Evolutionary conservation across 192 early-diverging fungal species (phyloP).

Genomic region (Backusella tarrabulga): DNA sequence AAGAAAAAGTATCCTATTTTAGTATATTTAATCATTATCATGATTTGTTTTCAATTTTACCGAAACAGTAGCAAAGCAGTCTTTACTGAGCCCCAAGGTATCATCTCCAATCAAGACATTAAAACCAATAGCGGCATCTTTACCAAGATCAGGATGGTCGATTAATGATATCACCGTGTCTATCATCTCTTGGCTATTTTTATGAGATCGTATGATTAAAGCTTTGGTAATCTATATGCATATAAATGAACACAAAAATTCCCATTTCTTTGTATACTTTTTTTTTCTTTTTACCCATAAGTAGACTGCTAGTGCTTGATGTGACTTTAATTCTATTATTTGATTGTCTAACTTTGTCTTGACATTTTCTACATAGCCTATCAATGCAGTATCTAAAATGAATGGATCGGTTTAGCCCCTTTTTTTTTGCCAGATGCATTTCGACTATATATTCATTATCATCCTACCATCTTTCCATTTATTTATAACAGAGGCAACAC

Average conservation of each 20-base stretch:
- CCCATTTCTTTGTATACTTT: not conserved
- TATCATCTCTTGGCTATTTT: constrained; percentile 50
- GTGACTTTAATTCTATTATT: not conserved
- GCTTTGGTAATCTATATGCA: constrained; percentile 59
- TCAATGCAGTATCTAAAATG: constrained; percentile 24
- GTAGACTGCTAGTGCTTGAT: not conserved
- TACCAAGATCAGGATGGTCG: constrained; percentile 40
- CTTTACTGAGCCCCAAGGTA: constrained; percentile 64
- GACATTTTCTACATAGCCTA: constrained; percentile 18
- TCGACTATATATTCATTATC: not conserved
- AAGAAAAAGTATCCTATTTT: not conserved
- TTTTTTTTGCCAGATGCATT: not conserved
- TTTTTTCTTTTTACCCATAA: not conserved
- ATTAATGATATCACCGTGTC: constrained; percentile 53
- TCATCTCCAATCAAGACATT: constrained; percentile 71
- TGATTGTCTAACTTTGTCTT: not conserved
- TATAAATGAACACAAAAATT: not conserved
- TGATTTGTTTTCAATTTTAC: constrained; percentile 29
- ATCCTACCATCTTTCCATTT: constrained; percentile 30
- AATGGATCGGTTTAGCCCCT: not conserved
- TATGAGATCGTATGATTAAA: constrained; percentile 52
- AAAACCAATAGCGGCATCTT: constrained; percentile 62
- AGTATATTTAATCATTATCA: not conserved
- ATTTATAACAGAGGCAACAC: constrained; percentile 28
- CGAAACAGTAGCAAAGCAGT: constrained; percentile 59